These are phyloP conservation scores for Sphagnum contortum DNA, from an alignment of 225 moss, liverwort and hornwort species.

Conservation along the genomic window DNA sequence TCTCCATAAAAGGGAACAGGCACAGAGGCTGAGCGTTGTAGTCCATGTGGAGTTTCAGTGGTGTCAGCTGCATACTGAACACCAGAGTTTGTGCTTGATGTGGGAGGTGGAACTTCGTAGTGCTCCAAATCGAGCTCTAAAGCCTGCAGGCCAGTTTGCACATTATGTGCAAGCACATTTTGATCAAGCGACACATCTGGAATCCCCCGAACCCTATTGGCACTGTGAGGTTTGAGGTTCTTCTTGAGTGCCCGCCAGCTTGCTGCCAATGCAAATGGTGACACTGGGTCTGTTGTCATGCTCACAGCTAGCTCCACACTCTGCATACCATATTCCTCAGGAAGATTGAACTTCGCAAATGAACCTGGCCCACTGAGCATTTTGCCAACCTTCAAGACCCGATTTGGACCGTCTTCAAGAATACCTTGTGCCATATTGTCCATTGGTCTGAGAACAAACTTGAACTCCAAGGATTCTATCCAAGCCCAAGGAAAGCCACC, in stretches of 20 bases:
- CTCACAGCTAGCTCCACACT: conserved; percentile 65
- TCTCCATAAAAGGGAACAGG: conserved; percentile 51
- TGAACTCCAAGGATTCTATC: conserved; percentile 67
- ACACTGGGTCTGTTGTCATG: conserved; percentile 54
- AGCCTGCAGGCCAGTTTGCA: conserved; percentile 47
- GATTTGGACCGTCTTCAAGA: conserved; percentile 64
- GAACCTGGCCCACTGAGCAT: conserved; percentile 62
- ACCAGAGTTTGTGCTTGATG: conserved; percentile 21
- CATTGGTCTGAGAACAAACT: conserved; percentile 63
- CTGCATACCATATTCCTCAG: conserved; percentile 38
- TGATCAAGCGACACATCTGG: conserved; percentile 63
- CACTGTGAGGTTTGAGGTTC: conserved; percentile 53
- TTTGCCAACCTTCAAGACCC: conserved; percentile 49
- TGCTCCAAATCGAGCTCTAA: conserved; percentile 88
- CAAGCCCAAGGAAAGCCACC: no score
- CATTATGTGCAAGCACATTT: conserved; percentile 8
- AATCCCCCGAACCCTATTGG: conserved; percentile 53
- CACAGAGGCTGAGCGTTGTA: conserved; percentile 58
- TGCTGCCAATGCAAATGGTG: conserved; percentile 79
- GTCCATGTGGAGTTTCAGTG: conserved; percentile 66
- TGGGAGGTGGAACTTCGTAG: conserved; percentile 79
- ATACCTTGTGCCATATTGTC: conserved; percentile 52
- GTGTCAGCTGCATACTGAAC: conserved; percentile 66
- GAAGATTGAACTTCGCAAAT: conserved; percentile 54
- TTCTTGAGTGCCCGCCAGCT: conserved; percentile 76